phyloP scores from a whole-genome alignment of 2,329 filamentous ascomycete species.

The Aphanocladium album region DNA sequence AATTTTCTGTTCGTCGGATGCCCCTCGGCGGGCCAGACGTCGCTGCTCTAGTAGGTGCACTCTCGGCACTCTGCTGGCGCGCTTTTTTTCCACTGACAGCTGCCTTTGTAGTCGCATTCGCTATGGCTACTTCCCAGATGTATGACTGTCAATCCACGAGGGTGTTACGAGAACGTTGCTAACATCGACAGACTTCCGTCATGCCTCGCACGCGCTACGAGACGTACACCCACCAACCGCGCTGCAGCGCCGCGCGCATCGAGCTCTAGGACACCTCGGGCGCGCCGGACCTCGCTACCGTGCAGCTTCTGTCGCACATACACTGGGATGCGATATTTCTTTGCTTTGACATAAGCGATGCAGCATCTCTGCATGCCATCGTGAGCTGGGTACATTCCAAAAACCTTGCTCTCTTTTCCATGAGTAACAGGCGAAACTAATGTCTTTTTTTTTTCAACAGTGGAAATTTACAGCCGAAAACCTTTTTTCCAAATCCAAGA shows the following conservation, averaged over 20 bases:
- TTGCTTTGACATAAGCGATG: constrained; percentile 34
- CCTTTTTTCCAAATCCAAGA: constrained; percentile 22
- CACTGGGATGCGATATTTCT: constrained; percentile 34
- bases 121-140: constrained; percentile 34
- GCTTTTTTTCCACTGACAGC: background rate
- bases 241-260: constrained; percentile 23
- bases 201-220: constrained; percentile 32
- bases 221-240: constrained; percentile 27
- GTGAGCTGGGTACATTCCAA: constrained; percentile 29
- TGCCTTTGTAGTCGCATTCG: constrained; percentile 27
- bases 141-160: constrained; percentile 16
- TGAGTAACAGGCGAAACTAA: background rate
- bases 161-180: constrained; percentile 5
- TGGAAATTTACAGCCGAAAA: constrained; percentile 25
- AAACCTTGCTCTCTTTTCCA: background rate
- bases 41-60: constrained; percentile 34
- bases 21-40: constrained; percentile 30
- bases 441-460: no score
- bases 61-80: accelerated
- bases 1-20: constrained; percentile 34
- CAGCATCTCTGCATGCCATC: constrained; percentile 28
- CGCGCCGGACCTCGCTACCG: constrained; percentile 30
- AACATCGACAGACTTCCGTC: constrained; percentile 23
- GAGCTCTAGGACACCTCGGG: constrained; percentile 39
- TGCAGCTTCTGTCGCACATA: constrained; percentile 31